A percentile compares a stretch with the other conserved stretches of the same genome.
Conservation (phyloP, 495 filamentous ascomycete genomes). For the Copromyces sp. region DNA sequence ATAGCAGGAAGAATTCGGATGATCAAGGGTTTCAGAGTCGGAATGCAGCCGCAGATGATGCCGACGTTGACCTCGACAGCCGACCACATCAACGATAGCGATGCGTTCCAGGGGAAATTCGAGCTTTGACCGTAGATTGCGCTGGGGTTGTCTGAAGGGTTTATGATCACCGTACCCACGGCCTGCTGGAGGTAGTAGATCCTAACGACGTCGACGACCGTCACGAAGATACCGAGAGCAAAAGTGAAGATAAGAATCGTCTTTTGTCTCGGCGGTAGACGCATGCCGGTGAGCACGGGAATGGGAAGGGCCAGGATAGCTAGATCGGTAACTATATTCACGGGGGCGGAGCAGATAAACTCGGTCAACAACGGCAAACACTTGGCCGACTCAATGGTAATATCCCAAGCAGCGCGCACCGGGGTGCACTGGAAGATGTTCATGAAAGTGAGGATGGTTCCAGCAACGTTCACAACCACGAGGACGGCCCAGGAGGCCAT, state of each 20-base stretch:
- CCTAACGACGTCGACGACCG: conserved; percentile 77
- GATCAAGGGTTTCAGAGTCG: conserved; percentile 78
- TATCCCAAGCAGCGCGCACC: conserved; percentile 49
- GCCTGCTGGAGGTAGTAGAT: conserved; percentile 85
- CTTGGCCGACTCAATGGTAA: conserved; percentile 27
- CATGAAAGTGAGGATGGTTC: conserved; percentile 68
- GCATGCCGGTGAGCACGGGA: conserved; percentile 78
- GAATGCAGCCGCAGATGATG: conserved; percentile 80
- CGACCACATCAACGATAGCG: conserved; percentile 85
- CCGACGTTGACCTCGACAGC: conserved; percentile 84
- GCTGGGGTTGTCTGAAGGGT: conserved; percentile 14
- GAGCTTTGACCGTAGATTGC: conserved; percentile 26
- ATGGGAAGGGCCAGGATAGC: conserved; percentile 77
- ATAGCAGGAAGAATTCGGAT: conserved; percentile 64
- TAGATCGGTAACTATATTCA: conserved; percentile 79
- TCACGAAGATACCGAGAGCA: conserved; percentile 72
- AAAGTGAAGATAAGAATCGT: conserved; percentile 75
- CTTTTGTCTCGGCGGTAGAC: conserved; percentile 74
- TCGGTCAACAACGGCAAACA: conserved; percentile 72
- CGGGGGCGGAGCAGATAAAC: conserved; percentile 72
- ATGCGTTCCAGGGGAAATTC: conserved; percentile 59
- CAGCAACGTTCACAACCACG: conserved; percentile 64
- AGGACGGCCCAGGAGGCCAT: conserved; percentile 62
- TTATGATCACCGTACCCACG: conserved; percentile 21
- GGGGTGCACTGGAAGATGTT: conserved; percentile 88